A percentile compares a stretch with the other conserved stretches of the same genome.
These are phyloP conservation scores for Hypoxylon subgilvum DNA, from an alignment of 495 filamentous ascomycete genomes.

Conservation along the genomic window DNA sequence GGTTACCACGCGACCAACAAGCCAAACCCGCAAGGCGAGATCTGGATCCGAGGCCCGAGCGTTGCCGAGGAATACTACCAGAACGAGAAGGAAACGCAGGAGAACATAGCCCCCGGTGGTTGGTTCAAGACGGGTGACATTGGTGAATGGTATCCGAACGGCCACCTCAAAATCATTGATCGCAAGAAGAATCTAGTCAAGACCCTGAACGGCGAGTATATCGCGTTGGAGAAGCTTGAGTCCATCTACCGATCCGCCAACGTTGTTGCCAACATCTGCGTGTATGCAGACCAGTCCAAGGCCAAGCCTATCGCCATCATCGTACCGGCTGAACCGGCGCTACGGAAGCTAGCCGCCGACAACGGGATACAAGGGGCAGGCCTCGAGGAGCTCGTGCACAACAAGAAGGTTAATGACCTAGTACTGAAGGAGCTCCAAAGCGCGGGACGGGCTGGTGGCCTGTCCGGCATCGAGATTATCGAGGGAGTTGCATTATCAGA, in stretches of 20 bases:
- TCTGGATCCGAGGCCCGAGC: slow-evolving; percentile 84
- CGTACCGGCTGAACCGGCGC: slow-evolving; percentile 80
- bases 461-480: slow-evolving; percentile 88
- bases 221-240: slow-evolving; percentile 98
- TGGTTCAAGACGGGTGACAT: slow-evolving; percentile 98
- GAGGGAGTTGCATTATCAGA: slow-evolving; percentile 90
- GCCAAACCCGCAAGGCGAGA: slow-evolving; percentile 89
- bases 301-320: slow-evolving; percentile 93
- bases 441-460: slow-evolving; percentile 74
- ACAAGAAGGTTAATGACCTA: slow-evolving; percentile 75
- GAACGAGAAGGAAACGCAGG: slow-evolving; percentile 83
- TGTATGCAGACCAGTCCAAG: slow-evolving; percentile 81
- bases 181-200: slow-evolving; percentile 99
- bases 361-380: slow-evolving; percentile 72
- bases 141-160: slow-evolving; percentile 82
- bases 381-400: slow-evolving; percentile 80
- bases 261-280: slow-evolving; percentile 92
- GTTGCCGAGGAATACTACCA: slow-evolving; percentile 78
- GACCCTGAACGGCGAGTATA: slow-evolving; percentile 95
- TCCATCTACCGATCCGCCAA: slow-evolving; percentile 86
- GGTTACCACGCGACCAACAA: slow-evolving; percentile 87
- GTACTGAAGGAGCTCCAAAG: slow-evolving; percentile 85
- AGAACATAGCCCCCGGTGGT: slow-evolving; percentile 73
- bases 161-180: slow-evolving; percentile 88
- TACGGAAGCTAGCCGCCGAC: slow-evolving; percentile 81